A percentile compares a stretch with the other conserved stretches of the same genome.
These are phyloP conservation scores for Verbena officinalis DNA, from an alignment of 257 asterid genomes.

Conservation along the genomic window DNA sequence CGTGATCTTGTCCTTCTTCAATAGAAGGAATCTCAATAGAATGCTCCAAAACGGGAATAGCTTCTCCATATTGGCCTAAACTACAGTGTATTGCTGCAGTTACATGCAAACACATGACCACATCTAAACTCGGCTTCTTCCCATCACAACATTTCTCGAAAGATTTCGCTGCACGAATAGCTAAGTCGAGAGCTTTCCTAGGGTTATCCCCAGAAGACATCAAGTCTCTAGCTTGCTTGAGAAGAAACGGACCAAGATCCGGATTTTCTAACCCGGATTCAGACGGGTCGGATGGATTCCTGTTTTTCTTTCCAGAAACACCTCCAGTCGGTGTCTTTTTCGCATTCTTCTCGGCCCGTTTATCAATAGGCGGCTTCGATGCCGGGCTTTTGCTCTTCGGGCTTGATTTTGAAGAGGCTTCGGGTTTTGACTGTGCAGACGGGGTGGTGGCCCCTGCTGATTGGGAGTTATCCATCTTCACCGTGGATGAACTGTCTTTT, in stretches of 20 bases:
- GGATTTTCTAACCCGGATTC: slow-evolving; percentile 65
- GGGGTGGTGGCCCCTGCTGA: slow-evolving; percentile 47
- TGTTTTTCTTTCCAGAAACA: slow-evolving; percentile 41
- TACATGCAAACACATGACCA: slow-evolving; percentile 87
- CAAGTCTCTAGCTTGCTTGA: slow-evolving; percentile 87
- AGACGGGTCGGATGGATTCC: slow-evolving; percentile 44
- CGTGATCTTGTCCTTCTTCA: slow-evolving; percentile 84
- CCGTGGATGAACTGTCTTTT: slow-evolving; percentile 40
- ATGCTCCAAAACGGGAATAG: slow-evolving; percentile 72
- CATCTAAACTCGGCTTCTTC: slow-evolving; percentile 69
- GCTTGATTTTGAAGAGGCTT: slow-evolving; percentile 51
- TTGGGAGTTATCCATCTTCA: slow-evolving; percentile 44
- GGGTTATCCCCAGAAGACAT: slow-evolving; percentile 87
- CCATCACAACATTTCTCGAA: slow-evolving; percentile 78
- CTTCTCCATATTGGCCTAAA: slow-evolving; percentile 75
- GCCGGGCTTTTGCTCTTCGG: slow-evolving; percentile 53
- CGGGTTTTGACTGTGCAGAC: slow-evolving; percentile 45
- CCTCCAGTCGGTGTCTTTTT: slow-evolving; percentile 42
- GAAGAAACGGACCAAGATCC: slow-evolving; percentile 85
- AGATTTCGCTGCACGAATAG: slow-evolving; percentile 76
- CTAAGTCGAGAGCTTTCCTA: slow-evolving; percentile 74
- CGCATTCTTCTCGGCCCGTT: slow-evolving; percentile 39
- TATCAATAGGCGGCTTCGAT: slow-evolving; percentile 45
- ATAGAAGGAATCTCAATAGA: slow-evolving; percentile 73
- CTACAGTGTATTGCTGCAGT: slow-evolving; percentile 85